Base-by-base conservation (phyloP, 805 yeast genomes). In the Wickerhamomyces queroliae region DNA sequence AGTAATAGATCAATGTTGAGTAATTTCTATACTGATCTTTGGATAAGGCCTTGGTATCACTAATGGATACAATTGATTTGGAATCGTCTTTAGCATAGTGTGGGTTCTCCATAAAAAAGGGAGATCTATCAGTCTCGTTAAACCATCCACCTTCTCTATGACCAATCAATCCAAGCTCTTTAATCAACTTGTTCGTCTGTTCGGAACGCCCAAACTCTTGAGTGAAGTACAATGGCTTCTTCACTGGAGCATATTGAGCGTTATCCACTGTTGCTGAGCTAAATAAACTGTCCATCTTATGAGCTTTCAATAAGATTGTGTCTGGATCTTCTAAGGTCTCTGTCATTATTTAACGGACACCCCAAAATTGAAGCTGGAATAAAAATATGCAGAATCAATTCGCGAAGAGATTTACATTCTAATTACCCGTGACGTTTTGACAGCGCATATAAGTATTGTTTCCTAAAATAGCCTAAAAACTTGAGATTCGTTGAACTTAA, bases 141-240 rank as follows among this genome's bases (percentile, higher is more conserved):
- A 68, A 76, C 48, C 68, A 76, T 0, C 81, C 82, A 36, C 80
- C 81, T 53, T 76, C 81, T 38, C 63, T 69, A 52, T 76, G 81
- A 17, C 64, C 64, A 7, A 59, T 49, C 17, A 74, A 51, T 5
- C 58, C 45, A 35, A 69, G 56, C 9, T 61, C 55, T 10, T 58
- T 44, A 33, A 70, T 68, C 16, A 72, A 44, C n/a, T 53, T 45
- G 19, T 50, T 45, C 16, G 69, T 52, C 4, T 32, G 24, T 9
- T 42, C 41, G 2, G 62, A 44, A 13, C 33, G 35, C n/a, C 33
- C 33, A 23, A 44, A 45, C 19, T 24, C 7, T 20, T 35, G 12
- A 2, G 40, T 35, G 20, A 42, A 42, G 28, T 44, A 48, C 3
- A n/a, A n/a, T 4, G 49, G 50, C 20, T 43, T 36, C 2, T 17